Conservation (phyloP, 805 yeast genomes). For the Metschnikowia anglica region DNA sequence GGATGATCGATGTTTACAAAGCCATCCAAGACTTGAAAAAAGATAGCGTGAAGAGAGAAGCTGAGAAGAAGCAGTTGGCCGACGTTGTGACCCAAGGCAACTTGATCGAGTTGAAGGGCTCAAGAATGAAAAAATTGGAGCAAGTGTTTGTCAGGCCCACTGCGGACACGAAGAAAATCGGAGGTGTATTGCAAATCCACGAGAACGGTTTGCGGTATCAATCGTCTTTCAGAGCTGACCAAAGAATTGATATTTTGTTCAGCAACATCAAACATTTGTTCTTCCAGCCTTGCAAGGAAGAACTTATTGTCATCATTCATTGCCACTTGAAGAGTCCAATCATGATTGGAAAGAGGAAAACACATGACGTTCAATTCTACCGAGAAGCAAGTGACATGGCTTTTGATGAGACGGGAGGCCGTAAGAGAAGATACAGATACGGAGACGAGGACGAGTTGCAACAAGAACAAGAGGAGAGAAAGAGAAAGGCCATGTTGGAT, state of each 20-base stretch:
- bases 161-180: conserved; percentile 94
- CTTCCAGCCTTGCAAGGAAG: conserved; percentile 95
- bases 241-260: conserved; percentile 82
- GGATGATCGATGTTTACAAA: conserved; percentile 86
- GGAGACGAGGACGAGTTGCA: conserved; percentile 99
- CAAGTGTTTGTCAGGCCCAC: conserved; percentile 90
- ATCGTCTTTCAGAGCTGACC: conserved; percentile 80
- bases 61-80: conserved; percentile 85
- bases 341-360: conserved; percentile 93
- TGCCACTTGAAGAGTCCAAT: conserved; percentile 90
- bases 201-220: conserved; percentile 95
- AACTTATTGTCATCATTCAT: conserved; percentile 87
- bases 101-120: conserved; percentile 75
- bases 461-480: conserved; percentile 97
- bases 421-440: conserved; percentile 81
- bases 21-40: conserved; percentile 90
- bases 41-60: conserved; percentile 85
- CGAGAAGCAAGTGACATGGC: conserved; percentile 95
- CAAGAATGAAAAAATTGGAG: conserved; percentile 84
- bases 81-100: conserved; percentile 93
- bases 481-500: conserved; percentile 85
- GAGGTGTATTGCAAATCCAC: conserved; percentile 88
- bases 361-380: conserved; percentile 93
- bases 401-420: conserved; percentile 94
- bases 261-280: conserved; percentile 89